A percentile compares a stretch with the other conserved stretches of the same genome.
Conservation (phyloP, 2,329 filamentous ascomycete genomes). For the Aspergillus transmontanensis region DNA sequence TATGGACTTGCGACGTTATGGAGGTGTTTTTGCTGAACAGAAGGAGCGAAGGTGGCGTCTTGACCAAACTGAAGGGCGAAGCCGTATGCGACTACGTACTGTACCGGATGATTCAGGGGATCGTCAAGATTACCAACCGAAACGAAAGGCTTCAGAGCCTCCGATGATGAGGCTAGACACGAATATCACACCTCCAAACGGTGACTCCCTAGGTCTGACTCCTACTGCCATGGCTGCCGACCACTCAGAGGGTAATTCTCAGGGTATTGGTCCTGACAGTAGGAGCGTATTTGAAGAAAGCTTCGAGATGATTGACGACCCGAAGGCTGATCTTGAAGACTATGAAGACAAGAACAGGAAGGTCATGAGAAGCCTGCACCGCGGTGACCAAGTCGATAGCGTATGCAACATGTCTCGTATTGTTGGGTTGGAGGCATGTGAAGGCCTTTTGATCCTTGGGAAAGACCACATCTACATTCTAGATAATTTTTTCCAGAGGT, state of each 20-base stretch:
- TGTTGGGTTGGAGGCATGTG: slow-evolving; percentile 87
- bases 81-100: slow-evolving; percentile 88
- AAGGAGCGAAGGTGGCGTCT: slow-evolving; percentile 79
- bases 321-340: slow-evolving; percentile 78
- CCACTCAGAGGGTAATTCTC: slow-evolving; percentile 31
- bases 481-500: slow-evolving; percentile 93
- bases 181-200: slow-evolving; percentile 41
- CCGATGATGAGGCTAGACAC: slow-evolving; percentile 51
- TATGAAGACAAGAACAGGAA: slow-evolving; percentile 98
- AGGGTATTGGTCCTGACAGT: slow-evolving; percentile 38
- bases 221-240: slow-evolving; percentile 38
- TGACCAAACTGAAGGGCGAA: slow-evolving; percentile 91
- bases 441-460: slow-evolving; percentile 89
- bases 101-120: slow-evolving; percentile 73
- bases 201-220: slow-evolving; percentile 44
- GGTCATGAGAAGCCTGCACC: slow-evolving; percentile 90
- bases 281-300: slow-evolving; percentile 72
- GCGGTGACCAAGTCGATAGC: slow-evolving; percentile 87
- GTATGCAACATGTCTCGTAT: slow-evolving; percentile 96
- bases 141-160: slow-evolving; percentile 67
- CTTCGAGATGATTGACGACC: slow-evolving; percentile 94
- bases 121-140: slow-evolving; percentile 79
- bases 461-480: slow-evolving; percentile 92
- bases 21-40: slow-evolving; percentile 74
- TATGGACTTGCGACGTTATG: slow-evolving; percentile 74